Percentiles rank a stretch among this genome's conserved stretches.
phyloP scores from a whole-genome alignment of 805 yeast genomes.

The Ogataea zsoltii region DNA sequence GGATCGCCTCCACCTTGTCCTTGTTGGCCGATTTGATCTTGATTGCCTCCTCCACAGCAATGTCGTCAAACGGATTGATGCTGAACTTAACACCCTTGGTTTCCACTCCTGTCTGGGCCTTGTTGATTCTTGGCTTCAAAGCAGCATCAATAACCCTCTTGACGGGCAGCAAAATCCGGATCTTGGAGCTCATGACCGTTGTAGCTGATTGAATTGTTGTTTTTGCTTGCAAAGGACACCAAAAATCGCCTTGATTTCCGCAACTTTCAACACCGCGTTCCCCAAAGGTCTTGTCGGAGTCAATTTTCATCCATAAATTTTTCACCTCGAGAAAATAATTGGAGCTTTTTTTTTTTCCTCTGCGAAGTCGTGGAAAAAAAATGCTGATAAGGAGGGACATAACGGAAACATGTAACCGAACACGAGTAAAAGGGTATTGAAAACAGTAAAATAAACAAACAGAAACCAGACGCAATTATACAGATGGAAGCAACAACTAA shows the following conservation, averaged over 20 bases:
- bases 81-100: conserved; percentile 88
- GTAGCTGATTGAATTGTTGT: not conserved
- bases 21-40: conserved; percentile 69
- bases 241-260: not conserved
- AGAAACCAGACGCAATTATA: not conserved
- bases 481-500: conserved; percentile 3
- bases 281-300: not conserved
- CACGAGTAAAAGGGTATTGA: not conserved
- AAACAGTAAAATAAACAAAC: not conserved
- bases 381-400: not conserved
- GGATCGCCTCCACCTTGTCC: conserved; percentile 72
- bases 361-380: not conserved
- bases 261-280: not conserved
- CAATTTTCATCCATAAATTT: not conserved
- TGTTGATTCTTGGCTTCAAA: conserved; percentile 87
- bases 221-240: not conserved
- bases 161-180: conserved; percentile 85
- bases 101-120: conserved; percentile 80
- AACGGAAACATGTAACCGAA: not conserved
- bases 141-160: conserved; percentile 95
- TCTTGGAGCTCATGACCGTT: conserved; percentile 43
- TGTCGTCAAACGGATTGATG: conserved; percentile 97
- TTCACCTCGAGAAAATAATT: conserved; percentile 1
- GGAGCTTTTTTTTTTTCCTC: not conserved
- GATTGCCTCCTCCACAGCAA: conserved; percentile 93